Evolutionary conservation across 352 stramenopile genomes (phyloP), one percentile per base, ranked within the genome.

Genomic region (Globisporangium recalcitrans): DNA sequence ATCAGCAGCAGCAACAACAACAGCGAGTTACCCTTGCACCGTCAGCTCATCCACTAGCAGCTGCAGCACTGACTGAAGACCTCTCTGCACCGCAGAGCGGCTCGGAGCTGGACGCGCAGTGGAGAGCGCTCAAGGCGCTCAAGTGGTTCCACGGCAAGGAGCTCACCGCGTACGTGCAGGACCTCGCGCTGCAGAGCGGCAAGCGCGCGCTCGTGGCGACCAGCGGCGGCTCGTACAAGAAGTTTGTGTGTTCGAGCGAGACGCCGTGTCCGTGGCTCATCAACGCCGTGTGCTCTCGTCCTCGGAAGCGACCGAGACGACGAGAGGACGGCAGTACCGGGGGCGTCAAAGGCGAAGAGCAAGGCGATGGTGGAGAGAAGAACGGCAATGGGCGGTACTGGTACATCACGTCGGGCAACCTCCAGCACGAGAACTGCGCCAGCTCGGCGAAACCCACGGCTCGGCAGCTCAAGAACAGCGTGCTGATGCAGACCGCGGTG

Each of bases 151-250:
- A 58, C 32, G 75, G 75, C 54, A 76, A 72, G 46, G 73, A 75
- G 9, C 60, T 85, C 24, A 85, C 75, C 4, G 75, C 73, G 36
- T 63, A 75, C 60, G 62, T 87, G 10, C 77, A 87, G 66, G 77
- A 84, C 63, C 36, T 82, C n/a, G 75, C 75, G 9, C 59, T 87
- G 21, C 63, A 67, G 52, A 34, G 65, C 21, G 69, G 71, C 57
- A 87, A 84, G 56, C 68, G 75, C 60, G 71, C 73, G 24, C 64
- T 75, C 36, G 75, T 84, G 34, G 71, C 71, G 21, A 75, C 75
- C 19, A 81, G 73, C 56, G 75, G 77, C 61, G 77, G 77, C 34
- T 80, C 75, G 54, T 82, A 81, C 71, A 87, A 84, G 66, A 78
- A 78, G 51, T 80, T 84, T 47, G 65, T 79, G 10, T 84, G 77